These are phyloP conservation scores for Trichoderma koningiopsis DNA, from an alignment of 2,329 filamentous ascomycete genomes.

Conservation along the genomic window DNA sequence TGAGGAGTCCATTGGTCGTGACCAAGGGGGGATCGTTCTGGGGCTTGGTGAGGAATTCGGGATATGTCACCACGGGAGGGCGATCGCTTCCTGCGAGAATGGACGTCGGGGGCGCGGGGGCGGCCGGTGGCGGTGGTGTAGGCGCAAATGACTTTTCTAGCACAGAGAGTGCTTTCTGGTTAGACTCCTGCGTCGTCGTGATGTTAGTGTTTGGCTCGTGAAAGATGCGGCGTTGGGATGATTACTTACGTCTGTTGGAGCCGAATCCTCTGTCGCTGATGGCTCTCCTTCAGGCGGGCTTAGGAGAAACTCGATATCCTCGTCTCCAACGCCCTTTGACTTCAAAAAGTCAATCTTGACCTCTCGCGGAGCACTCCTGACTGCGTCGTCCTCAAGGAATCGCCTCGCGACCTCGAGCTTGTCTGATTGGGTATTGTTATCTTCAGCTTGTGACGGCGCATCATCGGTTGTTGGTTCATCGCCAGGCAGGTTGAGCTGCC, in stretches of 20 bases:
- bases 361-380: conserved; percentile 68
- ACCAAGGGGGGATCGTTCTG: conserved; percentile 61
- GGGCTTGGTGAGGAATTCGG: conserved; percentile 66
- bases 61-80: conserved; percentile 68
- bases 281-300: conserved; percentile 29
- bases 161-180: conserved; percentile 1
- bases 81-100: conserved; percentile 44
- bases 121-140: conserved; percentile 26
- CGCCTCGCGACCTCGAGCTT: conserved; percentile 65
- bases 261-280: not conserved
- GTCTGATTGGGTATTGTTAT: conserved; percentile 30
- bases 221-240: too few relatives aligned
- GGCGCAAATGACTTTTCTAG: conserved; percentile 14
- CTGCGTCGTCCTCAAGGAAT: conserved; percentile 75
- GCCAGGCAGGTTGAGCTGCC: conserved; percentile 35
- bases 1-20: conserved; percentile 60
- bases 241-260: conserved; percentile 7
- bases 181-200: not conserved
- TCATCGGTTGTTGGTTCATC: conserved; percentile 27
- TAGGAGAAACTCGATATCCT: conserved; percentile 70
- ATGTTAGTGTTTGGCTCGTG: not conserved
- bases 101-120: conserved; percentile 30
- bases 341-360: conserved; percentile 77
- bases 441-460: conserved; percentile 28
- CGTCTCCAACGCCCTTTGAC: conserved; percentile 69